Evolutionary conservation across 805 yeast genomes (phyloP).

Genomic region (Scheffersomyces spartinae): DNA sequence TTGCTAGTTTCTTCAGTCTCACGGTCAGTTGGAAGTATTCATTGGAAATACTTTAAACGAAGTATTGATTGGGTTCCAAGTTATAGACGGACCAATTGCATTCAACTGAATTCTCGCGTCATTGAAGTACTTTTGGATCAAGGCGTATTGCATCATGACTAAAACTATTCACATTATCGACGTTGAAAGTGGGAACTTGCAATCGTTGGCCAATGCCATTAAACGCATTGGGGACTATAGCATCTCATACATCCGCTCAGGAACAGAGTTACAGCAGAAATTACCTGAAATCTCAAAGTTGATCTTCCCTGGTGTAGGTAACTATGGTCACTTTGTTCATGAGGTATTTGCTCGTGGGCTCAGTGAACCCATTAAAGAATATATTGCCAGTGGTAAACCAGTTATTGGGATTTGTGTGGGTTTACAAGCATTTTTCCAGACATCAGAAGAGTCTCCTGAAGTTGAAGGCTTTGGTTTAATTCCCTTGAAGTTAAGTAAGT

Average conservation of each 20-base stretch:
- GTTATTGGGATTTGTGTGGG: constrained; percentile 98
- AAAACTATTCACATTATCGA: constrained; percentile 62
- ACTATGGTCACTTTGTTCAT: constrained; percentile 85
- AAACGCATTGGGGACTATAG: constrained; percentile 58
- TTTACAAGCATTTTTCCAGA: constrained; percentile 68
- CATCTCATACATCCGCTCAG: constrained; percentile 47
- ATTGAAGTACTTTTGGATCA: too few species aligned
- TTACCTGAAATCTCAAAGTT: constrained; percentile 40
- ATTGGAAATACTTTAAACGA: too few species aligned
- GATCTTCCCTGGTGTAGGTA: constrained; percentile 95
- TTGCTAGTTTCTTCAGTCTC: too few species aligned
- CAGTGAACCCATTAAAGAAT: constrained; percentile 50
- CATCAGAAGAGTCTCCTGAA: constrained; percentile 64
- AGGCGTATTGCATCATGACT: too few species aligned
- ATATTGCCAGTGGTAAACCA: constrained; percentile 69
- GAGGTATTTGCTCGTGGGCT: constrained; percentile 53
- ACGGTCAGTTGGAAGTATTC: too few species aligned
- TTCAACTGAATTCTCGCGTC: too few species aligned
- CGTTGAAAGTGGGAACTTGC: constrained; percentile 88
- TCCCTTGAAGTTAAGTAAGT: constrained; percentile 43
- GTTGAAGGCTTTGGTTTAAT: constrained; percentile 49
- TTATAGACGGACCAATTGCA: too few species aligned
- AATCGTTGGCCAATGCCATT: constrained; percentile 81
- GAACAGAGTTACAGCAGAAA: constrained; percentile 36
- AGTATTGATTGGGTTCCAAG: too few species aligned